These are phyloP conservation scores for Hyphopichia pseudoburtonii DNA, from an alignment of 1,139 yeast genomes.

Conservation along the genomic window DNA sequence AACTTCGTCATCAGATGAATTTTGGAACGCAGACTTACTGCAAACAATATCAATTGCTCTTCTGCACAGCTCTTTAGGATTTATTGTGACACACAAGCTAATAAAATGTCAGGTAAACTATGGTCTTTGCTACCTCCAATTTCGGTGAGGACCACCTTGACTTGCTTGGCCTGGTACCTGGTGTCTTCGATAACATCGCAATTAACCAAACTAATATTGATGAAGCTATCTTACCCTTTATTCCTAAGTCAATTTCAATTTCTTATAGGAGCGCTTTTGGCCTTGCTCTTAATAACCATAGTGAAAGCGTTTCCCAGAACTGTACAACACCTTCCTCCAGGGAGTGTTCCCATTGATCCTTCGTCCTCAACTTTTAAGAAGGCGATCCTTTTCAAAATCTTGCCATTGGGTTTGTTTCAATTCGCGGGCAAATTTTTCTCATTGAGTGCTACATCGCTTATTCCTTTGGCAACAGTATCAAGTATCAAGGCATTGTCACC, in stretches of 20 bases:
- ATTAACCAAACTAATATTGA: conserved; percentile 42
- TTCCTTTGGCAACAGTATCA: conserved; percentile 41
- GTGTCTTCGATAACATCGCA: conserved; percentile 51
- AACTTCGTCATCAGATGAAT: no score
- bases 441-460: conserved; percentile 37
- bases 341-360: conserved; percentile 28
- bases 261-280: conserved; percentile 35
- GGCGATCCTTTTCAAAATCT: conserved; percentile 24
- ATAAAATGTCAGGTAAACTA: background rate
- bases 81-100: no score
- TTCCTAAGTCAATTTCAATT: conserved; percentile 53
- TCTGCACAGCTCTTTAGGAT: no score
- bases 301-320: conserved; percentile 21
- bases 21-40: no score
- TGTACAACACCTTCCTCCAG: conserved; percentile 26
- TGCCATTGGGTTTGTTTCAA: conserved; percentile 42
- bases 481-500: conserved; percentile 44
- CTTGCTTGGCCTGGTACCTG: conserved; percentile 46
- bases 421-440: conserved; percentile 39
- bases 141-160: conserved; percentile 27
- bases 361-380: conserved; percentile 21
- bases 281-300: conserved; percentile 22
- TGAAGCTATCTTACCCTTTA: conserved; percentile 47
- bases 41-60: no score
- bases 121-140: conserved; percentile 24